These are phyloP conservation scores for Diaporthe destruens DNA, from an alignment of 2,329 filamentous ascomycete species.

Conservation along the genomic window DNA sequence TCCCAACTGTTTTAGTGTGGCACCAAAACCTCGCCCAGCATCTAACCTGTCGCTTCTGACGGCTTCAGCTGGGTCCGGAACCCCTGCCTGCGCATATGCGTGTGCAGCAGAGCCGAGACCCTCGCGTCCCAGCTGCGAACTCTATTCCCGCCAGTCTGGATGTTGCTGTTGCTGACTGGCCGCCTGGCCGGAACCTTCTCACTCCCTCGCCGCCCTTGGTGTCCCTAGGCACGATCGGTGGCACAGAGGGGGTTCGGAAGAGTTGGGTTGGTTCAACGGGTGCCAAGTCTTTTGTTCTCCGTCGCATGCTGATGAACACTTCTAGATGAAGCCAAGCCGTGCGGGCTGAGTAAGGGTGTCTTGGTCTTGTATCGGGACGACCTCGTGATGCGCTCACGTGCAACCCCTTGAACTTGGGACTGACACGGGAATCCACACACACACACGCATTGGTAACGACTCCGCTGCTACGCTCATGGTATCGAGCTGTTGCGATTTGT, in stretches of 20 bases:
- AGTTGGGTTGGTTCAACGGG: not conserved
- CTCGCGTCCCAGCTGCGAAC: slow-evolving; percentile 26
- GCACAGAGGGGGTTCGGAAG: not conserved
- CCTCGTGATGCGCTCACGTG: not conserved
- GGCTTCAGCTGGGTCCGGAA: slow-evolving; percentile 11
- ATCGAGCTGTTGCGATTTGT: slow-evolving; percentile 22
- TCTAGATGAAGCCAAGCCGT: slow-evolving; percentile 32
- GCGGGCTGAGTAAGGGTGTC: not conserved
- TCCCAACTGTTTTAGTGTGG: not conserved
- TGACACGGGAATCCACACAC: slow-evolving; percentile 3
- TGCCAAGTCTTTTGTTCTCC: slow-evolving; percentile 23
- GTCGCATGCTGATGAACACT: not conserved
- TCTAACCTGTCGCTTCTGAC: slow-evolving; percentile 13
- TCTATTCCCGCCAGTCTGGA: slow-evolving; percentile 9
- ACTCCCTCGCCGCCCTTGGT: too few species aligned
- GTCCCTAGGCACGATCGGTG: too few species aligned
- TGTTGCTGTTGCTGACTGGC: not conserved
- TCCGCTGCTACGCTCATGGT: not conserved
- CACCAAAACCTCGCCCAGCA: slow-evolving; percentile 22
- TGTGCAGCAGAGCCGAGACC: slow-evolving; percentile 20
- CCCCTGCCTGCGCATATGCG: slow-evolving; percentile 26
- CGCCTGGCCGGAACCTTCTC: too few species aligned
- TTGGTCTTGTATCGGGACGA: not conserved
- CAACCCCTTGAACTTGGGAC: not conserved
- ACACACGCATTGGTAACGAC: slow-evolving; percentile 1